phyloP scores from a whole-genome alignment of 2,329 filamentous ascomycete genomes.

The Diaporthe vexans region DNA sequence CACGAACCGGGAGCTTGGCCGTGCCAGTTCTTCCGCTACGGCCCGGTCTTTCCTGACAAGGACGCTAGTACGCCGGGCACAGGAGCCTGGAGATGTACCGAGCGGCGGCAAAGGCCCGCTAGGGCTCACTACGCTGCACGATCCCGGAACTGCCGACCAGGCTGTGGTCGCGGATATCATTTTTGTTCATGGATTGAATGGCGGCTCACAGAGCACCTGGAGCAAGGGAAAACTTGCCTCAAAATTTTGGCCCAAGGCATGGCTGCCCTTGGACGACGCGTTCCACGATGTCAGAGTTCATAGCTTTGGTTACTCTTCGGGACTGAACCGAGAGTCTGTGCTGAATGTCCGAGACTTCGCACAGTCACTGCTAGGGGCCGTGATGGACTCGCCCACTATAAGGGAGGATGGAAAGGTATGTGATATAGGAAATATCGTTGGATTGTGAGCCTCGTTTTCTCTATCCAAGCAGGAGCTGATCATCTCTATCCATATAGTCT shows the following conservation, averaged over 20 bases:
- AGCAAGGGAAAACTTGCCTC: slow-evolving; percentile 43
- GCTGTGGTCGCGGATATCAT: slow-evolving; percentile 48
- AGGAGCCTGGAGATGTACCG: background rate
- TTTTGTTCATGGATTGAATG: slow-evolving; percentile 57
- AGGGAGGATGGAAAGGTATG: slow-evolving; percentile 40
- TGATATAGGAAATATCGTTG: background rate
- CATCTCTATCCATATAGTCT: background rate
- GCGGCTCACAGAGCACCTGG: slow-evolving; percentile 54
- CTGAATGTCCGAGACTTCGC: slow-evolving; percentile 53
- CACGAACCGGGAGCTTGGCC: background rate
- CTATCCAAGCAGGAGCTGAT: background rate
- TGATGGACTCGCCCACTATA: slow-evolving; percentile 49
- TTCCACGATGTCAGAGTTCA: slow-evolving; percentile 52
- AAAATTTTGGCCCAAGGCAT: slow-evolving; percentile 52
- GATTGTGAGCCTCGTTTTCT: background rate
- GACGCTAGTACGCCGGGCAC: background rate
- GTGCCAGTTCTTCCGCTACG: background rate
- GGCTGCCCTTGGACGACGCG: slow-evolving; percentile 50
- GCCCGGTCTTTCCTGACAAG: slow-evolving; percentile 33
- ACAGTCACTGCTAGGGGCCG: slow-evolving; percentile 47
- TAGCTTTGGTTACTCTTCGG: slow-evolving; percentile 49
- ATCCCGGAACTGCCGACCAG: slow-evolving; percentile 34
- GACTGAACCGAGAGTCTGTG: slow-evolving; percentile 43
- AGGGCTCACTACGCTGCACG: slow-evolving; percentile 45
- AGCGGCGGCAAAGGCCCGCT: slow-evolving; percentile 44